Evolutionary conservation across 371 early-diverging fungal genomes (phyloP), one percentile per base, ranked within the genome.

Genomic region (Apophysomyces ossiformis): DNA sequence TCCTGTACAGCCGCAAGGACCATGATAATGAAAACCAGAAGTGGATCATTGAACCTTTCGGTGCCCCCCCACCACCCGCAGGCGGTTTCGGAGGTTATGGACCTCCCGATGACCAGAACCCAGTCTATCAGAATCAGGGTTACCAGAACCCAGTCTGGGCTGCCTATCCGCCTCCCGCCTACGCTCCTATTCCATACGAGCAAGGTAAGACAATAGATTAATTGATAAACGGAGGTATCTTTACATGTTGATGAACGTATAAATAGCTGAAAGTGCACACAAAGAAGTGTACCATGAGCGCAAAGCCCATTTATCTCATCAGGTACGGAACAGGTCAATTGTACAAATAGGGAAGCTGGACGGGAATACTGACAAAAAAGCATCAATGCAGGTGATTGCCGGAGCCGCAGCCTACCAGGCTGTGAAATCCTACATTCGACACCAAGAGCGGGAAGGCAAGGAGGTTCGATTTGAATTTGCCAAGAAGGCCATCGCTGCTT

Each of bases 371-470:
- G 2, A 26, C 32, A 26, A 26, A 2, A 2, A 77, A 65, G 75
- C 75, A 61, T 86, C 78, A 67, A 74, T 71, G 63, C 72, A 79
- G 65, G 38, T 75, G 11, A 73, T 79, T 65, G 85, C 85, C 41
- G 87, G 85, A 64, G 85, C 87, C n/a, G 87, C 85, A 60, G 85
- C 84, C 7, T 87, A 70, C 66, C 78, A 80, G 47, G 87, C 85
- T 18, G 77, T 84, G 65, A 81, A 77, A 65, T 78, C 79, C 59
- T 87, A 81, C 68, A 68, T 76, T 58, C 76, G 72, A 62, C 77
- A 76, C 63, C 74, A 79, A 63, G 76, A 72, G 61, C 69, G 71
- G 41, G 60, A 77, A 65, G 85, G 85, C 57, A 75, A 85, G 71
- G 71, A 72, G 26, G 76, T 66, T 50, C 63, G 59, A 16, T 78